Conservation (phyloP, 2,329 filamentous ascomycete genomes). For the Apiospora arundinis region DNA sequence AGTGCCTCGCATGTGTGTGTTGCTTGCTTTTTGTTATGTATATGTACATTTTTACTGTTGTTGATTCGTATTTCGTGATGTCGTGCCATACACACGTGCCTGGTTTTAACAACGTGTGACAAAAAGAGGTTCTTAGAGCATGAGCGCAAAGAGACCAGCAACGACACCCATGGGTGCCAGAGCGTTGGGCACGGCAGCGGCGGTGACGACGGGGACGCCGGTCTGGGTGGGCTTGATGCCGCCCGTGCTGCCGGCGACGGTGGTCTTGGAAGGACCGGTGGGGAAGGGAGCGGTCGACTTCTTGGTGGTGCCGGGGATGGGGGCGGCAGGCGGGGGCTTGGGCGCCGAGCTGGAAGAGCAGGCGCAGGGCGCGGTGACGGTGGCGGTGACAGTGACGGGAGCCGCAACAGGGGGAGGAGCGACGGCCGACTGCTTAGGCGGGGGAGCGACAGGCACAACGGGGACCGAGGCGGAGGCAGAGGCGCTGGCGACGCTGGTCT, state of each 20-base stretch:
- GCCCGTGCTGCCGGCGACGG: slow-evolving; percentile 17
- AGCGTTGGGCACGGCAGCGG: slow-evolving; percentile 9
- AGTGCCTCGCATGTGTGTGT: background rate
- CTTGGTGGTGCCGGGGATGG: slow-evolving; percentile 7
- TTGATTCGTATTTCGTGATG: background rate
- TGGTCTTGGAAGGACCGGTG: slow-evolving; percentile 3
- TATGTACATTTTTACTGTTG: background rate
- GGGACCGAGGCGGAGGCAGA: background rate
- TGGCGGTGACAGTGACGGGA: slow-evolving; percentile 8
- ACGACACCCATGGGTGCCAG: slow-evolving; percentile 4
- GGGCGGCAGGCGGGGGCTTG: background rate
- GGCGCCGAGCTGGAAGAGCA: slow-evolving; percentile 7
- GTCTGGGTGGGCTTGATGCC: slow-evolving; percentile 10
- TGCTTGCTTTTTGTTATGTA: background rate
- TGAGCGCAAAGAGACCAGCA: slow-evolving; percentile 8
- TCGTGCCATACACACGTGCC: background rate
- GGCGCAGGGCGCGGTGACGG: slow-evolving; percentile 1
- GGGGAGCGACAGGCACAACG: background rate
- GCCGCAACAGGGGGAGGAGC: background rate
- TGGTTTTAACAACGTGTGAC: background rate
- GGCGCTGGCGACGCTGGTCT: background rate
- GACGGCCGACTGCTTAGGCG: background rate
- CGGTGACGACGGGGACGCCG: slow-evolving; percentile 12
- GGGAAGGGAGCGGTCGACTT: background rate
- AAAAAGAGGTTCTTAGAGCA: background rate